These are phyloP conservation scores for Porpolomopsis calyptriformis DNA, from an alignment of 768 basidiomycete species.

Conservation along the genomic window DNA sequence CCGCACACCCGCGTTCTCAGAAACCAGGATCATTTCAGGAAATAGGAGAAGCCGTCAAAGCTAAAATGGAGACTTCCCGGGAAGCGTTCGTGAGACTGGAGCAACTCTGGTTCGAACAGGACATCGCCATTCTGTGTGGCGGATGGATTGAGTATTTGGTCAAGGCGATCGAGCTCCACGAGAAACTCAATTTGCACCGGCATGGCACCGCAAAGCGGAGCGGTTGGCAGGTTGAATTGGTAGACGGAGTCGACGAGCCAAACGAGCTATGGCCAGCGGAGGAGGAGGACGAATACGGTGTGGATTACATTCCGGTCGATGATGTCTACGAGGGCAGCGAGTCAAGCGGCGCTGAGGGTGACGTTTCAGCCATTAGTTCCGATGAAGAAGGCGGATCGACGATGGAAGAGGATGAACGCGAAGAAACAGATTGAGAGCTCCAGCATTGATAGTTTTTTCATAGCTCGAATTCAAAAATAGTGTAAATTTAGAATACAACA, in stretches of 20 bases:
- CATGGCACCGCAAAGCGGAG: slow-evolving; percentile 24
- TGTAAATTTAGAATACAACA: not conserved
- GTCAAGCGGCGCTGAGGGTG: slow-evolving; percentile 32
- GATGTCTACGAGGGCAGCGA: slow-evolving; percentile 27
- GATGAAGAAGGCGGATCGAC: slow-evolving; percentile 22
- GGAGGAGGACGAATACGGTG: slow-evolving; percentile 23
- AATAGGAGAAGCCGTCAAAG: slow-evolving; percentile 40
- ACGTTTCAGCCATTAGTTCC: slow-evolving; percentile 31
- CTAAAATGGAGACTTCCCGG: slow-evolving; percentile 44
- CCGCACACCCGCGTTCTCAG: slow-evolving; percentile 37
- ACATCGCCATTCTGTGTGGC: slow-evolving; percentile 40
- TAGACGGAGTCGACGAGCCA: slow-evolving; percentile 23
- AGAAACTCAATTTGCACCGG: slow-evolving; percentile 28
- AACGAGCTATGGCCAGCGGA: slow-evolving; percentile 21
- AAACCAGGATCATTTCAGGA: slow-evolving; percentile 32
- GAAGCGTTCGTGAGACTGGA: slow-evolving; percentile 39
- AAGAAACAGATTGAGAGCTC: not conserved
- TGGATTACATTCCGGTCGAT: slow-evolving; percentile 35
- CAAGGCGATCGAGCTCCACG: slow-evolving; percentile 34
- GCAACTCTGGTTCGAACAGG: slow-evolving; percentile 40
- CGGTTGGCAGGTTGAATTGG: slow-evolving; percentile 37
- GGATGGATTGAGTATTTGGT: slow-evolving; percentile 52
- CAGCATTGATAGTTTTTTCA: not conserved
- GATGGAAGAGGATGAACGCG: slow-evolving; percentile 12
- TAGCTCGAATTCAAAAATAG: not conserved